These are phyloP conservation scores for Filosporella fistucella DNA, from an alignment of 495 filamentous ascomycete species.

Conservation along the genomic window DNA sequence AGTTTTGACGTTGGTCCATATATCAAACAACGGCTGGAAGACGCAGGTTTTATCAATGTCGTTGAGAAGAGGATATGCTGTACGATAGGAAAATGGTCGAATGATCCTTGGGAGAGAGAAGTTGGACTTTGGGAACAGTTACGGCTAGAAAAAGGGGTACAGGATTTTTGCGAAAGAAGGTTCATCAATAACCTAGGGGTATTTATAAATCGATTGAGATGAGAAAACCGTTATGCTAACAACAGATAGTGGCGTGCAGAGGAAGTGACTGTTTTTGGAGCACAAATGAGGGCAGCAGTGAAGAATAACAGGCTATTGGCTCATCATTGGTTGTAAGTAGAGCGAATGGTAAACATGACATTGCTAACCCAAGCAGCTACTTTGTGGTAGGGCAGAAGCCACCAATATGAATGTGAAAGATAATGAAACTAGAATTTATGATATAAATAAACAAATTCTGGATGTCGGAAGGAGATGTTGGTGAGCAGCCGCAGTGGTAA, in stretches of 20 bases:
- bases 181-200: background rate
- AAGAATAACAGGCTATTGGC: background rate
- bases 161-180: background rate
- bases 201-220: background rate
- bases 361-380: background rate
- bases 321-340: background rate
- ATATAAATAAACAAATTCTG: no score
- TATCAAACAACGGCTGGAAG: slow-evolving; percentile 41
- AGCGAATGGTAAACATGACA: background rate
- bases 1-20: slow-evolving; percentile 34
- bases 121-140: background rate
- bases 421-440: no score
- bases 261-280: background rate
- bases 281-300: background rate
- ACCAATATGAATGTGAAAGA: no score
- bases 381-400: background rate
- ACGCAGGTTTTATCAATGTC: slow-evolving; percentile 51
- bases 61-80: background rate
- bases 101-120: background rate
- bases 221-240: background rate
- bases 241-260: background rate
- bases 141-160: background rate
- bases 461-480: no score
- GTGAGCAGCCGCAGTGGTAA: no score
- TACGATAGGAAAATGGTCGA: background rate